Evolutionary conservation across 176 grass and related monocot genomes (phyloP).

Genomic region (Musa schizocarpa): DNA sequence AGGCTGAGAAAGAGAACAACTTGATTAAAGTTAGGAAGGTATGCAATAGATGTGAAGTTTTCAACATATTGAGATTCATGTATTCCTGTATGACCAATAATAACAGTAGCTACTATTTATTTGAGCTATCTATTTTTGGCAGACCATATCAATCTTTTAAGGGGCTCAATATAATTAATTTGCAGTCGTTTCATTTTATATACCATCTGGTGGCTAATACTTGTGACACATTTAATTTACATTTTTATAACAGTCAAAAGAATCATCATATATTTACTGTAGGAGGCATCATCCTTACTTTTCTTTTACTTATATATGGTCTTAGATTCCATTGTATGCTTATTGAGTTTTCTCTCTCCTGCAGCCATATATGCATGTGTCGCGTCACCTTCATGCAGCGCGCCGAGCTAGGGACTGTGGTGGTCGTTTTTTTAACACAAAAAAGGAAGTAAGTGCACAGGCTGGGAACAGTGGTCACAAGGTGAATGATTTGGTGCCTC

Average conservation of each 20-base stretch:
- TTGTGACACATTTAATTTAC: too few relatives aligned
- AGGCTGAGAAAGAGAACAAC: slow-evolving; percentile 48
- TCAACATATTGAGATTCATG: too few relatives aligned
- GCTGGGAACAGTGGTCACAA: slow-evolving; percentile 10
- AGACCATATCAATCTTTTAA: too few relatives aligned
- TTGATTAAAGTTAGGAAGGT: slow-evolving; percentile 66
- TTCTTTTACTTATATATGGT: background rate
- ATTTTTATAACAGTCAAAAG: too few relatives aligned
- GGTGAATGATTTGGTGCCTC: slow-evolving; percentile 1
- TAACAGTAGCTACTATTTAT: too few relatives aligned
- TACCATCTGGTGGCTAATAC: too few relatives aligned
- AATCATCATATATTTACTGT: too few relatives aligned
- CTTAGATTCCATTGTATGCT: background rate
- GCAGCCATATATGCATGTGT: slow-evolving; percentile 87
- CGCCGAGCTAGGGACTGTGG: slow-evolving; percentile 63
- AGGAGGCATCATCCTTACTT: too few relatives aligned
- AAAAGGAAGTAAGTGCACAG: slow-evolving; percentile 29
- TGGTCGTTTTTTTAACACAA: slow-evolving; percentile 90
- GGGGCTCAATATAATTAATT: too few relatives aligned
- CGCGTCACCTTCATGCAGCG: slow-evolving; percentile 82
- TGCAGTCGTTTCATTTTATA: too few relatives aligned
- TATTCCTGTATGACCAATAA: too few relatives aligned
- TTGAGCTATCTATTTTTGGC: too few relatives aligned
- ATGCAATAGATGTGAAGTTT: background rate
- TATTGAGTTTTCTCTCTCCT: background rate